Conservation (phyloP, 768 basidiomycete species). For the Imleria badia region DNA sequence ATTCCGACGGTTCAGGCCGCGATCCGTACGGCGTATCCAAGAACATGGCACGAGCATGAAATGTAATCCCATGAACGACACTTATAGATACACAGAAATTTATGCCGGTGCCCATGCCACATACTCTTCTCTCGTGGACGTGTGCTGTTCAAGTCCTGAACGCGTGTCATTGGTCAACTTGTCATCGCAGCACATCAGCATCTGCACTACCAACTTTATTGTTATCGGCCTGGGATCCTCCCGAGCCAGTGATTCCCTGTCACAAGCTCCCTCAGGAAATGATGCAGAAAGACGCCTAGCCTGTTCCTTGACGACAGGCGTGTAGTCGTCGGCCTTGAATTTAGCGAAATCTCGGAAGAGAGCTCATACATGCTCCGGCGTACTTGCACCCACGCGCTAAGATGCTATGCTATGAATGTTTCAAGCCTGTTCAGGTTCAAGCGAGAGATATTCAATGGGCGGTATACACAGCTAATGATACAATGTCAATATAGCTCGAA, state of each 20-base stretch:
- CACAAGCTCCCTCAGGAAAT: background rate
- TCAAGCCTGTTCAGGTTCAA: background rate
- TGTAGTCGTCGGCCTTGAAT: background rate
- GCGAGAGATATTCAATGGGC: background rate
- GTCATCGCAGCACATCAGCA: background rate
- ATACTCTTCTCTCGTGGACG: slow-evolving; percentile 6
- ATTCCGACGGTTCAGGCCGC: background rate
- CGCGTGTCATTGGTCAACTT: background rate
- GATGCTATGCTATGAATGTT: no score
- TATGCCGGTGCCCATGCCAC: background rate
- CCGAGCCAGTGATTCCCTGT: background rate
- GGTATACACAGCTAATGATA: slow-evolving; percentile 15
- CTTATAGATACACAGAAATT: background rate
- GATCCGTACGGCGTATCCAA: background rate
- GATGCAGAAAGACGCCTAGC: background rate
- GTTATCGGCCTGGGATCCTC: background rate
- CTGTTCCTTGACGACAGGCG: background rate
- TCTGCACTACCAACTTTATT: background rate
- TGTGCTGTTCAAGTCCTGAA: background rate
- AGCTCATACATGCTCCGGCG: background rate
- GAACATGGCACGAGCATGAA: background rate
- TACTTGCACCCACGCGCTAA: background rate
- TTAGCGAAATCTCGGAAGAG: background rate
- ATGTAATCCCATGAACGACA: slow-evolving; percentile 2
- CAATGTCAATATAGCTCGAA: slow-evolving; percentile 9